phyloP scores from a whole-genome alignment of 176 grass and related monocot genomes.

The Phoenix dactylifera region DNA sequence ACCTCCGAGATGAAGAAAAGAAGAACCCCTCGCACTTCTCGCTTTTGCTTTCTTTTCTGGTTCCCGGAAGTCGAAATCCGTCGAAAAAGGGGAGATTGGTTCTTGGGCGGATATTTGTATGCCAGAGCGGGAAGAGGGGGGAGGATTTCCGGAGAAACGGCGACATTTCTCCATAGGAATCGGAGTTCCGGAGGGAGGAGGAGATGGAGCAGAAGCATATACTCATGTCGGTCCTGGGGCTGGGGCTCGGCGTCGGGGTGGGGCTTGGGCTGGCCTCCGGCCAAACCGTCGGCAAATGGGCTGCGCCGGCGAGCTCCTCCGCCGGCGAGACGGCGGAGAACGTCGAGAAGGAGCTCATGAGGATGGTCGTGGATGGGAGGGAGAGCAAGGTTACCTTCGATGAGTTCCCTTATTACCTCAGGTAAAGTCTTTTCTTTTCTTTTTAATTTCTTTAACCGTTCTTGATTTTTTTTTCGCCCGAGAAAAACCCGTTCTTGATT shows the following conservation, averaged over 20 bases:
- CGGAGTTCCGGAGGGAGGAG: not conserved
- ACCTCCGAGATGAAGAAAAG: too few species aligned
- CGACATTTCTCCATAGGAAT: too few species aligned
- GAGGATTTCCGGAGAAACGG: too few species aligned
- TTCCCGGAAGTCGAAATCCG: too few species aligned
- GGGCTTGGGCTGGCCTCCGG: conserved; percentile 50
- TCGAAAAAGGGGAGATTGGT: too few species aligned
- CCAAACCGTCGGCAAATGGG: conserved; percentile 23
- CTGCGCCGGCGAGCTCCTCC: conserved; percentile 3
- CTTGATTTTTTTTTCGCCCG: not conserved
- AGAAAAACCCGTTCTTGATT: not conserved
- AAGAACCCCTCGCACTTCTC: too few species aligned
- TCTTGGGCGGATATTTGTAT: too few species aligned
- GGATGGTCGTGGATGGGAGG: conserved; percentile 49
- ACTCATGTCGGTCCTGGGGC: conserved; percentile 64
- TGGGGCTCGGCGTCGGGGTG: conserved; percentile 47
- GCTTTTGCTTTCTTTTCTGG: too few species aligned
- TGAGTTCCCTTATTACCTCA: conserved; percentile 85
- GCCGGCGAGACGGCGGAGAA: conserved; percentile 20
- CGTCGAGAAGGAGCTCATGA: conserved; percentile 65
- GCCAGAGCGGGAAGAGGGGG: too few species aligned
- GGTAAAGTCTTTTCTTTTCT: conserved; percentile 26
- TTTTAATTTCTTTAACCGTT: conserved; percentile 12
- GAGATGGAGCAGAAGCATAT: conserved; percentile 85
- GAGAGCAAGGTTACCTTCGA: conserved; percentile 67